Base-by-base conservation (phyloP, 202 grass and related monocot species). In the Alloteropsis angusta region DNA sequence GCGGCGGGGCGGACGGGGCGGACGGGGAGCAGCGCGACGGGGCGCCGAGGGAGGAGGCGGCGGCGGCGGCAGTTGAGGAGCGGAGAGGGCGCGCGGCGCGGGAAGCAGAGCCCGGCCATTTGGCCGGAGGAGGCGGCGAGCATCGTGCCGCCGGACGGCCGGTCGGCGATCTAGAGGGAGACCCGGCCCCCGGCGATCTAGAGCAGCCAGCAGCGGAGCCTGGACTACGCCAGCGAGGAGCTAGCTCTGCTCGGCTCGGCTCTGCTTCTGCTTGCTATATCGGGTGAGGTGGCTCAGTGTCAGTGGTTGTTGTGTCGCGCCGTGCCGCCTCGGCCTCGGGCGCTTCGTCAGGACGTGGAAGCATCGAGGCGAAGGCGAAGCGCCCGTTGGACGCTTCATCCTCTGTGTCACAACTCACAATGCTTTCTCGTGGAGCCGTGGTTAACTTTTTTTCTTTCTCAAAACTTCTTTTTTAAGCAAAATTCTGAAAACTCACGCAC, bases 21-120 rank as follows among this genome's bases (percentile, higher is more conserved):
- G 43, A 28, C 12, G 6, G n/a, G 41, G 3, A 50, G 57, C 30
- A 23, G 74, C 37, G 45, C 44, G 13, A 37, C 75, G 7, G 82
- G 32, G 46, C 18, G 74, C 35, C 75, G 44, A 39, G 19, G 21
- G 38, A 35, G 70, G 19, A 19, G 41, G 23, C 15, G 41, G 65
- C 16, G 66, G 44, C 68, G 73, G 15, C 38, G 1, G 4, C 38
- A 53, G 28, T 9, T 2, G 61, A 48, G 50, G 22, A 22, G 82
- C 41, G 57, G 43, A 30, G 43, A 25, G 9, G 57, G 46, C 17
- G 55, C 8, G 45, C 55, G 65, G 54, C 43, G 82, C 19, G 74
- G 74, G 36, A 62, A 11, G 82, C 75, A 64, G 46, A 85, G 82
- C 66, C 67, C 67, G 2, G 66, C 74, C 82, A 85, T 43, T 32